Evolutionary conservation across 73 alveolate genomes (phyloP).

Genomic region (Diophrys appendiculata): DNA sequence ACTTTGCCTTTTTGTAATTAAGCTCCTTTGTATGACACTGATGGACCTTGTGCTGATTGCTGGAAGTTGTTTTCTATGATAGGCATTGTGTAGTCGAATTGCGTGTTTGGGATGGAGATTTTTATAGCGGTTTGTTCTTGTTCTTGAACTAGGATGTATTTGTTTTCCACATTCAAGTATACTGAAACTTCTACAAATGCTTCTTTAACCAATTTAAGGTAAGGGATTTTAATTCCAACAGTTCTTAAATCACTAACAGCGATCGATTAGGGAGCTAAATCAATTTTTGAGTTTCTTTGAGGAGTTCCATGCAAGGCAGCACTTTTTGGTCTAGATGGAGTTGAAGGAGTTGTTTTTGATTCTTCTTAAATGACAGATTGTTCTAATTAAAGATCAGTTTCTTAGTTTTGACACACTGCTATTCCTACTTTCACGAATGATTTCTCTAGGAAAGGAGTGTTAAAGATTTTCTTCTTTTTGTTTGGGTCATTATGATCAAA

Average conservation of each 20-base stretch:
- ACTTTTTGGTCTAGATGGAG: background rate
- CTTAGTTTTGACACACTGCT: background rate
- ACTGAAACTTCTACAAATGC: background rate
- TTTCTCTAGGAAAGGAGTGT: conserved; percentile 5
- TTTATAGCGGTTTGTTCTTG: background rate
- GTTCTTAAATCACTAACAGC: background rate
- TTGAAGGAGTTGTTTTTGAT: background rate
- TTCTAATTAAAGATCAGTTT: background rate
- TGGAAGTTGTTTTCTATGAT: background rate
- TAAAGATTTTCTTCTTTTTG: background rate
- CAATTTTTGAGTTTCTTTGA: background rate
- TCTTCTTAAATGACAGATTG: background rate
- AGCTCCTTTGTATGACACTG: background rate
- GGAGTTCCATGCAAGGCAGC: background rate
- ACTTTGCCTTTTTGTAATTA: background rate
- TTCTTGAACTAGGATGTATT: background rate
- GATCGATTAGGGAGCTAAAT: background rate
- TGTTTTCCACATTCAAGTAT: background rate
- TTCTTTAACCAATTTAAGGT: background rate
- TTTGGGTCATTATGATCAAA: conserved; percentile 11
- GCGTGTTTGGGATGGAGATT: background rate
- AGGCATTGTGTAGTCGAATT: background rate
- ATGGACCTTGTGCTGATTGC: background rate
- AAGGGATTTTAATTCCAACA: background rate
- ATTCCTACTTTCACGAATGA: background rate